Base-by-base conservation (phyloP, 2,329 filamentous ascomycete genomes). In the Xylariaceae sp. region DNA sequence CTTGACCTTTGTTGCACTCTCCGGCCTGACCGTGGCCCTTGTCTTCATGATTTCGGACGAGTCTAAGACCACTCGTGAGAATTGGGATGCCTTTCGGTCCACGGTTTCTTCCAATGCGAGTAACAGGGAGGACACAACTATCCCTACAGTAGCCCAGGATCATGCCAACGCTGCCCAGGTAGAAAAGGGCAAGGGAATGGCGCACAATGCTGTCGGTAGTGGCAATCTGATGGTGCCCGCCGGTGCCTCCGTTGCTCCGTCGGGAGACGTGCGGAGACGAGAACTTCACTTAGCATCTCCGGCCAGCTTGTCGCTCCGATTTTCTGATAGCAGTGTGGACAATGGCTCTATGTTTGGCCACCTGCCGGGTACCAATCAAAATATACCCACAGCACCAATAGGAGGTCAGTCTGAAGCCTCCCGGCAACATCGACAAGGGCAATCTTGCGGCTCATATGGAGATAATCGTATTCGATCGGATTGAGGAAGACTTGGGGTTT, bases 1-100 rank as follows among this genome's bases (percentile, higher is more conserved):
- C 56, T 60, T 76, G 49, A 91, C 87, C 1, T 69, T 81, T 2
- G 47, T 84, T 4, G 68, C 86, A 2, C 67, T 89, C 1, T 64
- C 77, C 4, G 70, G 75, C 5, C 72, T 88, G 40, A 57, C 85
- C 29, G 75, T 75, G 1, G 81, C 81, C n/a, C 64, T 76, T 5
- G 44, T 71, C 4, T 80, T 76, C 70, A 70, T 81, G 59, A 54
- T 80, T 19, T 54, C 73, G 26, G 80, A 83, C 58, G 79, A 82
- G 62, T 70, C 65, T 4, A 64, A 63, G 55, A 59, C 62, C 6
- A 7, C 55, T 3, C 34, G 32, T n/a, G 63, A 67, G 45, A 67
- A 65, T 50, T 66, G 61, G 64, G 56, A 54, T n/a, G 46, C 44
- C 40, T 47, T 65, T 32, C 59, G 60, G 46, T 61, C 62, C 9